Percentiles rank a stretch among this genome's conserved stretches.
Conservation (phyloP, 1,139 yeast genomes). For the Pichia sp. region DNA sequence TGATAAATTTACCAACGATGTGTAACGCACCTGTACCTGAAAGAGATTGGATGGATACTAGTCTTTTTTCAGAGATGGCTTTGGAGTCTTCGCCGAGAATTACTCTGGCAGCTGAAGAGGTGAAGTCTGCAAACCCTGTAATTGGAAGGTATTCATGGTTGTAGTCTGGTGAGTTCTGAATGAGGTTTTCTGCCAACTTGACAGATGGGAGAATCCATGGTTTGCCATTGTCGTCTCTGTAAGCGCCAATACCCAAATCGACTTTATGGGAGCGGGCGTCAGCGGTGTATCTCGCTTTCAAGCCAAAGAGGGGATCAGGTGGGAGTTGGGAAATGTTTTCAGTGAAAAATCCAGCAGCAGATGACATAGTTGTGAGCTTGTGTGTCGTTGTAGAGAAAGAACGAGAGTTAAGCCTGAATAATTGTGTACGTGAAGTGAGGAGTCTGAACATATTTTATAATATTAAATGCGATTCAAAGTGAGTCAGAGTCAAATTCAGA, state of each 20-base stretch:
- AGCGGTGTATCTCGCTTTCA: constrained; percentile 63
- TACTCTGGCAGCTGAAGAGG: constrained; percentile 67
- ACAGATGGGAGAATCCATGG: constrained; percentile 95
- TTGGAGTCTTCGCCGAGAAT: constrained; percentile 61
- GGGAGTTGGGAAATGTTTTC: constrained; percentile 53
- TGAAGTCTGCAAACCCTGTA: constrained; percentile 66
- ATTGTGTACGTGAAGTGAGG: background rate
- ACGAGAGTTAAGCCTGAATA: background rate
- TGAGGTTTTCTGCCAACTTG: constrained; percentile 52
- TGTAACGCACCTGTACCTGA: constrained; percentile 97
- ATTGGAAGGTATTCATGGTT: constrained; percentile 92
- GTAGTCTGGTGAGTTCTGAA: constrained; percentile 49
- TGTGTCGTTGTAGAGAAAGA: background rate
- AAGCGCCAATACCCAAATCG: constrained; percentile 92
- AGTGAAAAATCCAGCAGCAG: constrained; percentile 22
- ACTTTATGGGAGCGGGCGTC: constrained; percentile 60
- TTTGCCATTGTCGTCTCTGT: constrained; percentile 85
- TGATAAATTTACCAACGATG: constrained; percentile 70
- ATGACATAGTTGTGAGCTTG: background rate
- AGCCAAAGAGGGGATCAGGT: constrained; percentile 75
- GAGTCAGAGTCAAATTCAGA: no score
- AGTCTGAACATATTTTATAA: no score
- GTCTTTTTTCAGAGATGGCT: constrained; percentile 44
- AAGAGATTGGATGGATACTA: constrained; percentile 75
- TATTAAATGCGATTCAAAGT: no score